Base-by-base conservation (phyloP, 768 basidiomycete species). In the Boletus eberwhitei region DNA sequence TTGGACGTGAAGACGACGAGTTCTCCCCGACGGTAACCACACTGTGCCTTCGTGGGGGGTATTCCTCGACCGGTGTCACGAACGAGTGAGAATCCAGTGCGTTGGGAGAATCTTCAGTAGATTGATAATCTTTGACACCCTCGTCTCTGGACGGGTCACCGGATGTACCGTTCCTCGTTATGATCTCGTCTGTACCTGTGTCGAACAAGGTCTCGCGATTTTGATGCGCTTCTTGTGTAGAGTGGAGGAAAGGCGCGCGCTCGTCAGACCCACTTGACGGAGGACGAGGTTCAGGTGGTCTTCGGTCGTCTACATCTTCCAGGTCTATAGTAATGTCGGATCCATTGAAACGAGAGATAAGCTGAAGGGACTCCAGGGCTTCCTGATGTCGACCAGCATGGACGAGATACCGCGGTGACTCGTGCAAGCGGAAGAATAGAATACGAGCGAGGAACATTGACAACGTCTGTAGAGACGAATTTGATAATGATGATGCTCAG, bases 371-470 rank as follows among this genome's bases (percentile, higher is more conserved):
- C 59, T 89, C 82, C 35, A 96, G 72, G 0, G 95, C 96, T 60
- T 97, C 94, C 35, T 84, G 80, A 34, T 83, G 86, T 41, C 93
- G 81, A 16, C 93, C 93, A 0, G 90, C 86, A 43, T 93, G 87
- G 5, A 96, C 93, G 54, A 99, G 86, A 67, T 87, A 98, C 22
- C 93, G 84, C 2, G 97, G 94, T 0, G 93, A 95, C 72, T 99
- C 96, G 69, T 98, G 88, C 6, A 99, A 75, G 19, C 87, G 85
- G 79, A 98, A 97, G 70, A 98, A 86, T 11, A 88, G 74, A 53
- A 95, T 90, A 17, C 97, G 89, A 12, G 85, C 85, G 31, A 90
- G 65, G 68, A 93, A 94, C 89, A 98, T 95, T 2, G 75, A 71
- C 8, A 94, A 73, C 8, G 93, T 97, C 95, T 98, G 63, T 31